Evolutionary conservation across 1,284 basidiomycete genomes (phyloP).

Genomic region (Coriolopsis trogii): DNA sequence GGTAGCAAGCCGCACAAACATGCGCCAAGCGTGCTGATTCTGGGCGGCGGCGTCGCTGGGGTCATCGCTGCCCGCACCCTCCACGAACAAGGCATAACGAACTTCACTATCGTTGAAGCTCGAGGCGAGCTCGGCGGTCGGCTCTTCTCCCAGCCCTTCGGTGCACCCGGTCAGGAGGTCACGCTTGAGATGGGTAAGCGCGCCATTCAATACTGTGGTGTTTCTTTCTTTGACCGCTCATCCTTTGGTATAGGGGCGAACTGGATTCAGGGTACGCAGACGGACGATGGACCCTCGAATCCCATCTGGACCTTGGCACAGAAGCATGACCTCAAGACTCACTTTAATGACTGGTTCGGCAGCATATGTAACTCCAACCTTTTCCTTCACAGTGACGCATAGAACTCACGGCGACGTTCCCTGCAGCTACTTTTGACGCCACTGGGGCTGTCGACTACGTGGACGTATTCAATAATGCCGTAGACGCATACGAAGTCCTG

Average conservation of each 20-base stretch:
- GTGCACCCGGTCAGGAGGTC: constrained; percentile 35
- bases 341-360: constrained; percentile 47
- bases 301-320: constrained; percentile 59
- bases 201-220: not conserved
- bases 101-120: constrained; percentile 65
- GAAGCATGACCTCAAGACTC: constrained; percentile 54
- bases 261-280: constrained; percentile 62
- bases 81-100: constrained; percentile 51
- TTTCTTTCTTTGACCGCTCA: too few relatives aligned
- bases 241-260: constrained; percentile 58
- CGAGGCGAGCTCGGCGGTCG: constrained; percentile 62
- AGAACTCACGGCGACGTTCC: too few relatives aligned
- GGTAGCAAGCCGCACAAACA: constrained; percentile 4
- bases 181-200: constrained; percentile 51
- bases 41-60: constrained; percentile 68
- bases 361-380: constrained; percentile 46
- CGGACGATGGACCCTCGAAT: constrained; percentile 49
- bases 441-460: constrained; percentile 51
- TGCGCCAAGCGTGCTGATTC: constrained; percentile 44
- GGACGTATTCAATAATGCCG: constrained; percentile 45
- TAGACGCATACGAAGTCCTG: constrained; percentile 44
- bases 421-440: constrained; percentile 55
- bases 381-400: not conserved
- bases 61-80: constrained; percentile 66
- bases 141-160: constrained; percentile 49